Evolutionary conservation across 345 rosid genomes (phyloP).

Genomic region (Iberis pinnata): DNA sequence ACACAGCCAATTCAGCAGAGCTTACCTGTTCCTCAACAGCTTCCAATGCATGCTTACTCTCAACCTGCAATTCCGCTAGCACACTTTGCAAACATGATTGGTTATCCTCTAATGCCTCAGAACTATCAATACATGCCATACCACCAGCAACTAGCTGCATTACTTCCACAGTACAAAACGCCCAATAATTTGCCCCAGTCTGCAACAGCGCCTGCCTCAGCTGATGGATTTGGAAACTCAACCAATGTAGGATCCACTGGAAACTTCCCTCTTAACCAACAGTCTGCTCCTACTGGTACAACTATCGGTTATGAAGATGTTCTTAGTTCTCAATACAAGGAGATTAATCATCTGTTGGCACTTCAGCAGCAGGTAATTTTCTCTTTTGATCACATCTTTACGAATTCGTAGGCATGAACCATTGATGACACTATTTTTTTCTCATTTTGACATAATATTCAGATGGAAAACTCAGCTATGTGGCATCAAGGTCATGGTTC

Average conservation of each 20-base stretch:
- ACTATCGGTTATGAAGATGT: conserved; percentile 68
- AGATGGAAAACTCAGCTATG: conserved; percentile 78
- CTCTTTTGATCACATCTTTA: neutral
- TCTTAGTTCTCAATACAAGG: conserved; percentile 82
- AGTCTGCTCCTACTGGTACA: conserved; percentile 52
- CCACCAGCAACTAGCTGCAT: conserved; percentile 79
- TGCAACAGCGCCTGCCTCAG: conserved; percentile 42
- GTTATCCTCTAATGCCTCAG: conserved; percentile 86
- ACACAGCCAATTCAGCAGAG: conserved; percentile 62
- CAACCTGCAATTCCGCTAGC: conserved; percentile 83
- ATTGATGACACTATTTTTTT: neutral
- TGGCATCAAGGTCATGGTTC: conserved; percentile 86
- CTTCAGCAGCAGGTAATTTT: conserved; percentile 42
- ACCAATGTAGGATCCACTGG: conserved; percentile 19
- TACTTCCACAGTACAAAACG: conserved; percentile 88
- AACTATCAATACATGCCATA: conserved; percentile 89
- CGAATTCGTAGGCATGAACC: neutral
- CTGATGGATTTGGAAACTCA: conserved; percentile 16
- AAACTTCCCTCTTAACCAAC: conserved; percentile 63
- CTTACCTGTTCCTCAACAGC: conserved; percentile 68
- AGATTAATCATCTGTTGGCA: conserved; percentile 57
- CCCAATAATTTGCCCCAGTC: conserved; percentile 84
- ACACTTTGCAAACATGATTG: conserved; percentile 76
- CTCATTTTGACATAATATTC: conserved; percentile 9
- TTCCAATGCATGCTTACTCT: conserved; percentile 82